These are phyloP conservation scores for Coniferiporia sulphurascens DNA, from an alignment of 1,284 basidiomycete genomes.

Conservation along the genomic window DNA sequence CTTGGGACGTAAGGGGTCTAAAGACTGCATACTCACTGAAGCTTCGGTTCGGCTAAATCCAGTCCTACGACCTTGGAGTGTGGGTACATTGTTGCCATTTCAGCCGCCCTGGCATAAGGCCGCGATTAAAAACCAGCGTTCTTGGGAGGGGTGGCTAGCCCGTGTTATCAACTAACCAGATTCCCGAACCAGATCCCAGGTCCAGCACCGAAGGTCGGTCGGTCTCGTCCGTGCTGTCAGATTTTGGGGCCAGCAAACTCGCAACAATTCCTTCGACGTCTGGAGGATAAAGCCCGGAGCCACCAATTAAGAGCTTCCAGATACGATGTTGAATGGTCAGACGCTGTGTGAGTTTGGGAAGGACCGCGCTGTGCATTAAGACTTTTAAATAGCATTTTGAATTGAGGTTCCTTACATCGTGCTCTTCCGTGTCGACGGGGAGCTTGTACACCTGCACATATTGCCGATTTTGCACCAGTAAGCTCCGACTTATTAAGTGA, in stretches of 20 bases:
- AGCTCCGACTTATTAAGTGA: neutral
- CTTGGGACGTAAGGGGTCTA: too few relatives aligned
- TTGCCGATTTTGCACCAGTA: neutral
- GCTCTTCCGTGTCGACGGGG: constrained; percentile 14
- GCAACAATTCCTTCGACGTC: constrained; percentile 9
- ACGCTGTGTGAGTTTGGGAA: constrained; percentile 1
- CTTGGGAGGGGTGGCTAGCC: neutral
- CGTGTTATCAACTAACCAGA: constrained; percentile 13
- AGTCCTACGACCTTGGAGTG: constrained; percentile 13
- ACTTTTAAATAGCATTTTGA: neutral
- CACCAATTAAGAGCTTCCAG: constrained; percentile 16
- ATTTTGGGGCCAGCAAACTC: neutral
- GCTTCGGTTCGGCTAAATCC: constrained; percentile 14
- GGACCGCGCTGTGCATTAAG: neutral
- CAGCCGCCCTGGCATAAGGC: constrained; percentile 11
- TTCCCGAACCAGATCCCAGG: constrained; percentile 17
- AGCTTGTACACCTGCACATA: constrained; percentile 16
- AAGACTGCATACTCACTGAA: constrained; percentile 2
- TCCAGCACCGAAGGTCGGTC: constrained; percentile 10
- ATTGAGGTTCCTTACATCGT: constrained; percentile 2
- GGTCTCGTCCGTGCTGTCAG: neutral
- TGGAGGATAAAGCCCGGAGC: constrained; percentile 11
- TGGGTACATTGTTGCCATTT: constrained; percentile 17
- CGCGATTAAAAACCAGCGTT: neutral
- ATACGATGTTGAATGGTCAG: constrained; percentile 15